Evolutionary conservation across 805 yeast genomes (phyloP).

Genomic region (Yarrowia porcina): DNA sequence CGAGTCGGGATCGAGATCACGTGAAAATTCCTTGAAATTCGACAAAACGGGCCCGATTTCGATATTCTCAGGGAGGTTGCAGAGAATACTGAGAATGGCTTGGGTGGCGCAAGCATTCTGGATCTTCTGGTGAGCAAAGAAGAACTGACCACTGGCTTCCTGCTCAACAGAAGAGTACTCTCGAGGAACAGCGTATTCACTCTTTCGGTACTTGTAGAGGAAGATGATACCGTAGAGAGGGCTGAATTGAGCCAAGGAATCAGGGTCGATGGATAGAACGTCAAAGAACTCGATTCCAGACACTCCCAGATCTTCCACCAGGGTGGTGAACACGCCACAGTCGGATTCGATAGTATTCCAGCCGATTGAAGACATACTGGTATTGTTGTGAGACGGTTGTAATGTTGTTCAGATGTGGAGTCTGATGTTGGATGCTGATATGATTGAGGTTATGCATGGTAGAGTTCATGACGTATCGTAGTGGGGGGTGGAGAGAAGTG

Average conservation of each 20-base stretch:
- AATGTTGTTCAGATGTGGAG: background rate
- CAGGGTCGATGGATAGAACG: conserved; percentile 51
- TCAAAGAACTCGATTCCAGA: conserved; percentile 56
- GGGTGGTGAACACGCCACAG: conserved; percentile 63
- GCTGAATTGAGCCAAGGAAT: conserved; percentile 30
- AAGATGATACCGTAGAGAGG: conserved; percentile 61
- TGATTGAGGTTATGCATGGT: conserved; percentile 14
- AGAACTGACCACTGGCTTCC: conserved; percentile 39
- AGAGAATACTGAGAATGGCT: conserved; percentile 57
- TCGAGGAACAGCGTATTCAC: conserved; percentile 40
- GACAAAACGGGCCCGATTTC: conserved; percentile 50
- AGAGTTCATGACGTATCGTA: background rate
- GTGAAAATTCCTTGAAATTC: conserved; percentile 50
- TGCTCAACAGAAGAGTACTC: conserved; percentile 44
- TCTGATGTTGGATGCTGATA: background rate
- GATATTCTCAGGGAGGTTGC: conserved; percentile 44
- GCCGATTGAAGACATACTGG: conserved; percentile 31
- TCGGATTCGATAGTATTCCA: conserved; percentile 69
- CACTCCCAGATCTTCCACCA: conserved; percentile 55
- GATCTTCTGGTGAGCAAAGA: conserved; percentile 61
- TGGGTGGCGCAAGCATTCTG: conserved; percentile 75
- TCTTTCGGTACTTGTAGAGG: conserved; percentile 56
- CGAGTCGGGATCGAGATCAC: conserved; percentile 53
- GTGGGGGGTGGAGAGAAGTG: background rate
- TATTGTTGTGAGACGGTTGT: background rate